Base-by-base conservation (phyloP, 2,329 filamentous ascomycete genomes). In the Scedosporium apiospermum region DNA sequence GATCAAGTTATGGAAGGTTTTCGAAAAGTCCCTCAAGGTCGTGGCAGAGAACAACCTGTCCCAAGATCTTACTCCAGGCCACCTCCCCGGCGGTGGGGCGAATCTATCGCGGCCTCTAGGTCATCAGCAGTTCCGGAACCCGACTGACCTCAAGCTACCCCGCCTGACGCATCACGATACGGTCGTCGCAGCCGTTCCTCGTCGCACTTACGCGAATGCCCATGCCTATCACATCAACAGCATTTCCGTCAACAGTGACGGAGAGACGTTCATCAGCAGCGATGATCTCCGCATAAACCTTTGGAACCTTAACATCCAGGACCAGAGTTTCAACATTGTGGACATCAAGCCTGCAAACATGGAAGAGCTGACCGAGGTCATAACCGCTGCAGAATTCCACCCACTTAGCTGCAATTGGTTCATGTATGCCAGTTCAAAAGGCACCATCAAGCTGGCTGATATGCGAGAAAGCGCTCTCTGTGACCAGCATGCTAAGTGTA, bases 151-250 rank as follows among this genome's bases (percentile, higher is more conserved):
- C 71, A 97, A 96, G 80, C 86, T 99, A 65, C 95, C 95, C 66
- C 90, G 95, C 69, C 86, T 99, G 75, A 98, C 95, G 71, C 93
- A 98, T 73, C 95, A 99, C 74, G 95, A 99, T 75, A 99, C 95
- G 23, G 95, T 99, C 63, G 93, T 99, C 66, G 95, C 95, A 49
- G 95, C 95, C 44, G 93, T 98, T 44, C 95, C 95, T 58, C 88
- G 95, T 69, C 89, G 93, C 77, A 97, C 93, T 46, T 99, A 98
- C 75, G 93, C 95, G 69, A 99, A 99, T 73, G 95, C 95, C 60
- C 95, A 99, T 75, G 95, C 95, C 68, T 99, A 99, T 75, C 95
- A 99, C 77, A 98, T 99, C 84, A 99, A 99, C 81, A 98, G 95
- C 81, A 99, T 99, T 75, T 98, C 95, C n/a, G 95, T 98, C 71